Conservation (phyloP, 331 rosid species). For the Pyrus hybrid region DNA sequence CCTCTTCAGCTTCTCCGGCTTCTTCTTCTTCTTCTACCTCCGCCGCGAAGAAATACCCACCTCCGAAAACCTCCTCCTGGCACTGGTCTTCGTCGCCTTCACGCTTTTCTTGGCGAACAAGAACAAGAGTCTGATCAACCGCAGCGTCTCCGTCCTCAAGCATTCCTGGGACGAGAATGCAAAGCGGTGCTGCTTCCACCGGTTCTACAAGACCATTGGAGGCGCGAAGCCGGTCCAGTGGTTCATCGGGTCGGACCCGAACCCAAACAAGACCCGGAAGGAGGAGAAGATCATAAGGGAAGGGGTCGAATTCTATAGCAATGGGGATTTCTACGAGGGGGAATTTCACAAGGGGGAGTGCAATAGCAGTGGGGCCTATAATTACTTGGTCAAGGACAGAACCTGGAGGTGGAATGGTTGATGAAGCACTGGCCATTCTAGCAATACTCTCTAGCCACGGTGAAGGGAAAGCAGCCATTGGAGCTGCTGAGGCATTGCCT, state of each 20-base stretch:
- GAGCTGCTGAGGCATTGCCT: constrained; percentile 69
- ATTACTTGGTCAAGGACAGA: constrained; percentile 76
- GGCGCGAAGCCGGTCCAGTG: constrained; percentile 49
- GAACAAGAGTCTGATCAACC: constrained; percentile 57
- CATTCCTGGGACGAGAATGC: constrained; percentile 57
- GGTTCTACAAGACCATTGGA: constrained; percentile 30
- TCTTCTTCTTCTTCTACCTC: constrained; percentile 37
- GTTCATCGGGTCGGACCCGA: constrained; percentile 71
- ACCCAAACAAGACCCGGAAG: neutral
- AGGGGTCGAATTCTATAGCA: constrained; percentile 90
- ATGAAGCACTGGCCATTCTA: constrained; percentile 91
- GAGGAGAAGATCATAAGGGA: constrained; percentile 41
- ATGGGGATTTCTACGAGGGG: constrained; percentile 93
- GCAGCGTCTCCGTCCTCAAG: constrained; percentile 29
- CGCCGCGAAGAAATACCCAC: constrained; percentile 48
- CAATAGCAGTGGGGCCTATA: constrained; percentile 90
- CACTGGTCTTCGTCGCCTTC: constrained; percentile 72
- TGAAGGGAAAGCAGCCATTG: constrained; percentile 80
- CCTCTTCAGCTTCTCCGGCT: constrained; percentile 28
- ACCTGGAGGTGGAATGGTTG: constrained; percentile 82
- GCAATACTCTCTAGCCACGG: constrained; percentile 87
- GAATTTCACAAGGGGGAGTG: constrained; percentile 76
- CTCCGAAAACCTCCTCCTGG: constrained; percentile 71
- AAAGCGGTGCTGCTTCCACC: constrained; percentile 38
- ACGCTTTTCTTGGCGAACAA: constrained; percentile 59